Evolutionary conservation across 2,329 filamentous ascomycete genomes (phyloP).

Genomic region (Penicillium digitatum): DNA sequence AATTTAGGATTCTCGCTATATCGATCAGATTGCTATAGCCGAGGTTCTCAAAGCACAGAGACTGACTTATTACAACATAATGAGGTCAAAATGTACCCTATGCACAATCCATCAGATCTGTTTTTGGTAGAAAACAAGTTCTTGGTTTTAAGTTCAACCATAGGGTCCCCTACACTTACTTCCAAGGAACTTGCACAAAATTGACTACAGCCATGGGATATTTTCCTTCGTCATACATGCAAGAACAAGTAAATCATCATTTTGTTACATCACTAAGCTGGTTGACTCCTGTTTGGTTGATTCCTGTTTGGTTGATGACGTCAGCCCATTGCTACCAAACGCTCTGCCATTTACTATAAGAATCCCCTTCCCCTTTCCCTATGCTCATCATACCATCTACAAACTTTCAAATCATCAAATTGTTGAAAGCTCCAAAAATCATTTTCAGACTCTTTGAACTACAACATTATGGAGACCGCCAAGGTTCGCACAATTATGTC

Average conservation of each 20-base stretch:
- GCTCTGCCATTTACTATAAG: background rate
- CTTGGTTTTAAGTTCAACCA: background rate
- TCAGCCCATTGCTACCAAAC: background rate
- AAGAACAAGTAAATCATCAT: background rate
- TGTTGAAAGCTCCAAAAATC: background rate
- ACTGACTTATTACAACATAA: background rate
- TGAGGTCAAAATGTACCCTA: background rate
- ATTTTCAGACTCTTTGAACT: background rate
- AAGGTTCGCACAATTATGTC: background rate
- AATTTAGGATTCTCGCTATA: background rate
- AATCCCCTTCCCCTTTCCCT: background rate
- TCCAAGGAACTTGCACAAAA: background rate
- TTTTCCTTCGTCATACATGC: background rate
- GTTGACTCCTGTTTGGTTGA: no score
- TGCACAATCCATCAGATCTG: background rate
- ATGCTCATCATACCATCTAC: background rate
- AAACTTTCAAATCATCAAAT: background rate
- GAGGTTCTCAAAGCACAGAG: background rate
- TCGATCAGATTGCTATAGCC: background rate
- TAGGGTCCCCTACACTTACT: background rate
- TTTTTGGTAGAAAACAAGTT: background rate
- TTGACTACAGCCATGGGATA: no score
- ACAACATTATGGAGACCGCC: constrained; percentile 8
- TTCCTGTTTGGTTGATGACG: background rate
- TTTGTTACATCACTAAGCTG: background rate